Base-by-base conservation (phyloP, 305 asterid species). In the Plantago lanceolata region DNA sequence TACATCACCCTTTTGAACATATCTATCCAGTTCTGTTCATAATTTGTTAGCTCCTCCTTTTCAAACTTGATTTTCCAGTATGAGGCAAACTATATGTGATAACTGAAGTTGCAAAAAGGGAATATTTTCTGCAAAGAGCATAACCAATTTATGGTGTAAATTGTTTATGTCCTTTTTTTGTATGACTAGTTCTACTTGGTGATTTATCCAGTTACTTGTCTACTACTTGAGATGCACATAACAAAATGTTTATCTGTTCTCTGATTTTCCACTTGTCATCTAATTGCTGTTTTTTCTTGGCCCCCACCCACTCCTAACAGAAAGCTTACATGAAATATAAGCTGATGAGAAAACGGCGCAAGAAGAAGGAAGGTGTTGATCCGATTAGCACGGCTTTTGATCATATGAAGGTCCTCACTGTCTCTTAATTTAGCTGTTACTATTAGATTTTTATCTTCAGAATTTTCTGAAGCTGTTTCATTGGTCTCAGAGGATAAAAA, bases 381-480 rank as follows among this genome's bases (percentile, higher is more conserved):
- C 99, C 99, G 54, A 87, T 93, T 63, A 90, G 90, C 85, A 82
- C 88, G 19, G 99, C 96, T 71, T 93, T 93, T 70, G 99, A 90
- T 78, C 84, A 82, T 71, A 93, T 93, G 99, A 93, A 90, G 99
- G 99, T 93, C 76, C 68, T 69, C 67, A 31, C 66, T 66, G 6
- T 52, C 29, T 31, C 68, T 59, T 54, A 14, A 56, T 48, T 43
- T 48, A 70, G 62, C 66, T 74, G 65, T 69, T 49, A 19, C 47
- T 17, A 31, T 58, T 45, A n/a, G 56, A 57, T 44, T 69, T 69
- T 69, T 58, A 53, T 54, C 57, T 18, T 53, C 66, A 70, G 58
- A 73, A 63, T 64, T 67, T 49, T 68, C 73, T 70, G 60, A 72
- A 57, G 53, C 16, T 40, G 37, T 54, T 75, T 64, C 60, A 53